A percentile compares a stretch with the other conserved stretches of the same genome.
Conservation (phyloP, 2,329 filamentous ascomycete genomes). For the Simplicillium sp. region DNA sequence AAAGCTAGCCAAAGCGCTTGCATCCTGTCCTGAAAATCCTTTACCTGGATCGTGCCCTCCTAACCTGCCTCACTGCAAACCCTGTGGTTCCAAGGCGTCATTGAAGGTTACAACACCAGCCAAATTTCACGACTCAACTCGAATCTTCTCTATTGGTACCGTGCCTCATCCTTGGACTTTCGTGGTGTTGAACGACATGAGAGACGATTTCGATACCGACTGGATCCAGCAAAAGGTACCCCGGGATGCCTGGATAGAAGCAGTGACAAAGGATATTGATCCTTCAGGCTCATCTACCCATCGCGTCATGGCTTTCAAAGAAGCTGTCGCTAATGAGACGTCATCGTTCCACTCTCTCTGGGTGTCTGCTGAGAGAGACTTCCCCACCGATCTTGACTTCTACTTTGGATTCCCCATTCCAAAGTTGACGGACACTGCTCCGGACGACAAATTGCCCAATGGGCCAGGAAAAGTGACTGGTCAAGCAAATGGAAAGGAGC, state of each 20-base stretch:
- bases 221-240: conserved; percentile 59
- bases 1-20: conserved; percentile 65
- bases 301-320: conserved; percentile 69
- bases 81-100: conserved; percentile 54
- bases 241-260: conserved; percentile 71
- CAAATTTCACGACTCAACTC: conserved; percentile 61
- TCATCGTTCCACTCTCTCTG: conserved; percentile 61
- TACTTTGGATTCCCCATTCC: conserved; percentile 80
- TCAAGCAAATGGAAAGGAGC: conserved; percentile 46
- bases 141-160: conserved; percentile 71
- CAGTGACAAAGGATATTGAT: conserved; percentile 60
- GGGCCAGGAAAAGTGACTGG: conserved; percentile 39
- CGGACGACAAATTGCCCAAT: conserved; percentile 37
- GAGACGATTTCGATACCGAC: conserved; percentile 48
- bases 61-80: conserved; percentile 63
- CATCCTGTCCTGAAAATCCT: conserved; percentile 64
- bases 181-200: conserved; percentile 54
- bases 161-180: conserved; percentile 90
- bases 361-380: conserved; percentile 60
- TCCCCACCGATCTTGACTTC: conserved; percentile 74
- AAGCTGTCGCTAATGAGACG: conserved; percentile 63
- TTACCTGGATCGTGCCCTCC: conserved; percentile 75
- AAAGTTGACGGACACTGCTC: conserved; percentile 36
- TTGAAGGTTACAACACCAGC: conserved; percentile 59
- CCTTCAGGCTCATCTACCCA: conserved; percentile 48